Evolutionary conservation across 768 basidiomycete genomes (phyloP).

Genomic region (Tricholoma bakamatsutake): DNA sequence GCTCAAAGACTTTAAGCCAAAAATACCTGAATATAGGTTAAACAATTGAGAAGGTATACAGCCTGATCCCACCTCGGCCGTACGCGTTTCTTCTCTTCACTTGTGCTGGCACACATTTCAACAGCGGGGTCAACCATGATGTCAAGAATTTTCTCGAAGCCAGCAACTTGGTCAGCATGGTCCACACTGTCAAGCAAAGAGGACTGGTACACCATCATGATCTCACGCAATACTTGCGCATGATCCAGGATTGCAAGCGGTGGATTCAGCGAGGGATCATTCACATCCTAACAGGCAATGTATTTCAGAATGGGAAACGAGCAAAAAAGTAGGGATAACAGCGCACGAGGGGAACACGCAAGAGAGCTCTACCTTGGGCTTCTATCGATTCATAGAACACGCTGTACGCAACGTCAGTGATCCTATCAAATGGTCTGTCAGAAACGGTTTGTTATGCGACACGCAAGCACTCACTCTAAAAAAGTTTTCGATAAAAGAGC

Average conservation of each 20-base stretch:
- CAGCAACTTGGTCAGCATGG: slow-evolving; percentile 30
- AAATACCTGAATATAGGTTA: slow-evolving; percentile 72
- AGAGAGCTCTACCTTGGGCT: slow-evolving; percentile 66
- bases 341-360: slow-evolving; percentile 45
- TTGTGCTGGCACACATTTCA: slow-evolving; percentile 62
- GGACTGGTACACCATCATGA: slow-evolving; percentile 84
- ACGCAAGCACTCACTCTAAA: slow-evolving; percentile 56
- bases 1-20: background rate
- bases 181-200: slow-evolving; percentile 71
- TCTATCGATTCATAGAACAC: slow-evolving; percentile 88
- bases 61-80: slow-evolving; percentile 71
- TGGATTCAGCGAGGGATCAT: slow-evolving; percentile 67
- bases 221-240: slow-evolving; percentile 77
- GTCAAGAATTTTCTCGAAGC: slow-evolving; percentile 72
- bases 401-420: slow-evolving; percentile 74
- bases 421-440: slow-evolving; percentile 35
- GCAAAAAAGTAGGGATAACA: slow-evolving; percentile 9
- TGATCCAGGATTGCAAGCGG: slow-evolving; percentile 80
- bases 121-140: slow-evolving; percentile 82
- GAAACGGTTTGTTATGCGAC: background rate
- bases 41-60: slow-evolving; percentile 82
- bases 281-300: slow-evolving; percentile 41
- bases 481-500: slow-evolving; percentile 73
- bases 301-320: slow-evolving; percentile 11
- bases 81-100: slow-evolving; percentile 55